Base-by-base conservation (phyloP, 495 filamentous ascomycete genomes). In the Aspergillus affinis region DNA sequence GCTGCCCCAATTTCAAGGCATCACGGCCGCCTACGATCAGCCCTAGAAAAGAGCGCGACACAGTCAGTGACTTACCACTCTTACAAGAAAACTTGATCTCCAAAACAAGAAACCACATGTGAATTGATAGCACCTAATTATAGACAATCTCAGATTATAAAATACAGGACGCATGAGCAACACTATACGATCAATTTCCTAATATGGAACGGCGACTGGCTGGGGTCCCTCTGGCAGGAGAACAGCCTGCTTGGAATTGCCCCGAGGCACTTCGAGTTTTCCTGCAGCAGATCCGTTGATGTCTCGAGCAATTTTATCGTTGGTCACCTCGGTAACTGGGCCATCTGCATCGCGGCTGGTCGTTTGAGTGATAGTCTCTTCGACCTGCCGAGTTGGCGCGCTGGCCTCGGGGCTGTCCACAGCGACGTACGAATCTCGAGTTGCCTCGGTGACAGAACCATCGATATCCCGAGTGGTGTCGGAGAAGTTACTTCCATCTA, bases 151-250 rank as follows among this genome's bases (percentile, higher is more conserved):
- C 36, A 41, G 2, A 13, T 15, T 15, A 41, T 41, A 41, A 0
- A 41, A 41, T 41, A 41, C 36, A 41, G 36, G 36, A 41, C 36
- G 13, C 29, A 32, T 15, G 36, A 41, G 23, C 36, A 41, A 32
- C 36, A 41, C 15, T 29, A 15, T n/a, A 52, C 50, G 17, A 53
- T 15, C 36, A 52, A 48, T 18, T 26, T 26, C 2, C 48, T 23
- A 60, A 54, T 60, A 60, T 17, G 58, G 58, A 17, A 60, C 58
- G 17, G 29, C 58, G 6, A 60, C 21, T 15, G 58, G 13, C 50
- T 48, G 48, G 27, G 36, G 2, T 8, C 36, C 36, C 8, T 41
- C 36, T 1, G 36, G 12, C 36, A 41, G 12, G 5, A 41, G 36
- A 13, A 10, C 36, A 15, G 36, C 36, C 36, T 41, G 36, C 36